Conservation (phyloP, 2,329 filamentous ascomycete species). For the Neopestalotiopsis rosae region DNA sequence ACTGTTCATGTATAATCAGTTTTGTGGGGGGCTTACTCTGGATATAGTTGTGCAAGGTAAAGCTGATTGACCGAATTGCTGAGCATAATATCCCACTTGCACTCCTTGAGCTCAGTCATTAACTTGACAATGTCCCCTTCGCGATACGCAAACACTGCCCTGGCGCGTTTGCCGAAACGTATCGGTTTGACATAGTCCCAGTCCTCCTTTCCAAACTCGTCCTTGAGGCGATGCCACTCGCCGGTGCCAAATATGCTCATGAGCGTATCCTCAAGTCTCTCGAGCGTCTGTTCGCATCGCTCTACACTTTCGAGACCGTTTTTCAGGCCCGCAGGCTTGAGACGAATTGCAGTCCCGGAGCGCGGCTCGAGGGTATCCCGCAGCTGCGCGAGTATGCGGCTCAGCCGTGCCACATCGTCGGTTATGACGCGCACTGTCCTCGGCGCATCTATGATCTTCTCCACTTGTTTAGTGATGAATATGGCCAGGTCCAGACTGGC, state of each 20-base stretch:
- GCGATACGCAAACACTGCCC: not conserved
- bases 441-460: constrained; percentile 3
- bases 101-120: constrained; percentile 8
- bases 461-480: constrained; percentile 13
- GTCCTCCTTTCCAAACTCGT: not conserved
- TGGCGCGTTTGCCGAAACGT: not conserved
- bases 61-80: constrained; percentile 15
- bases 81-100: constrained; percentile 14
- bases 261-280: not conserved
- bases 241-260: not conserved
- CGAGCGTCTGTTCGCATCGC: not conserved
- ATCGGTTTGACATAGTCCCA: not conserved
- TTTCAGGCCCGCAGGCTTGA: not conserved
- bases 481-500: constrained; percentile 15
- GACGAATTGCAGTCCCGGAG: not conserved
- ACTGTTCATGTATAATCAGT: not conserved
- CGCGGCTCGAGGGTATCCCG: constrained; percentile 5
- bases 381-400: constrained; percentile 4
- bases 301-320: not conserved
- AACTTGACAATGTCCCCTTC: not conserved
- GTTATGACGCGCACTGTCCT: constrained; percentile 8
- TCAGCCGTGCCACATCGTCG: constrained; percentile 3
- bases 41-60: not conserved
- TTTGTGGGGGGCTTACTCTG: not conserved
- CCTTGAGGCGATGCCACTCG: not conserved